Evolutionary conservation across 805 yeast genomes (phyloP).

Genomic region (Yarrowia sp.): DNA sequence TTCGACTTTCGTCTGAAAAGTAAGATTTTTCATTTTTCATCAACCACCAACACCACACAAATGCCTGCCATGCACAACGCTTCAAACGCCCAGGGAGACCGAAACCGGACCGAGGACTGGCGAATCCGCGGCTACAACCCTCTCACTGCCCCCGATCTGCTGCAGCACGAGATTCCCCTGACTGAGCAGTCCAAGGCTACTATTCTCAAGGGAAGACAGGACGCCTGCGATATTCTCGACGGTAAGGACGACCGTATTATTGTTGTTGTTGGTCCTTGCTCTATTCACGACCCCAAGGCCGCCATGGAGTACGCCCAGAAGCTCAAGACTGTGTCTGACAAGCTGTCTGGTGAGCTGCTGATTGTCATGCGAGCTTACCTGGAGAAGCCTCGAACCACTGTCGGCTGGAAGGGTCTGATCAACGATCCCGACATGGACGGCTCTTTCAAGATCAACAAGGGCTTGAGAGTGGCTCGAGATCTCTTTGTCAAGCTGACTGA

Average conservation of each 20-base stretch:
- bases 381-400: slow-evolving; percentile 98
- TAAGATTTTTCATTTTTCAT: not conserved
- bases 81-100: slow-evolving; percentile 24
- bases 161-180: slow-evolving; percentile 81
- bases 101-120: slow-evolving; percentile 27
- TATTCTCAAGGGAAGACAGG: slow-evolving; percentile 74
- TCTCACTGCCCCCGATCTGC: slow-evolving; percentile 87
- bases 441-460: slow-evolving; percentile 90
- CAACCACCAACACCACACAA: not conserved
- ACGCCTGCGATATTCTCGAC: slow-evolving; percentile 65
- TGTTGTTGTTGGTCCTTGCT: slow-evolving; percentile 94
- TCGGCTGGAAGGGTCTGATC: slow-evolving; percentile 98
- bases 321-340: slow-evolving; percentile 56
- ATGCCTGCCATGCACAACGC: slow-evolving; percentile 24
- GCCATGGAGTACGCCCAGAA: slow-evolving; percentile 83
- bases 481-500: slow-evolving; percentile 81
- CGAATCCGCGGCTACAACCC: slow-evolving; percentile 83
- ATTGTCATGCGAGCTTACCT: slow-evolving; percentile 96
- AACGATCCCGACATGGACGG: slow-evolving; percentile 96
- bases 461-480: slow-evolving; percentile 82
- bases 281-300: slow-evolving; percentile 90
- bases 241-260: slow-evolving; percentile 86
- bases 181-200: slow-evolving; percentile 56
- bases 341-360: slow-evolving; percentile 69
- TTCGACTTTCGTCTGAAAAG: not conserved